Conservation (phyloP, 1,284 basidiomycete species). For the Rhodotorula sp. region DNA sequence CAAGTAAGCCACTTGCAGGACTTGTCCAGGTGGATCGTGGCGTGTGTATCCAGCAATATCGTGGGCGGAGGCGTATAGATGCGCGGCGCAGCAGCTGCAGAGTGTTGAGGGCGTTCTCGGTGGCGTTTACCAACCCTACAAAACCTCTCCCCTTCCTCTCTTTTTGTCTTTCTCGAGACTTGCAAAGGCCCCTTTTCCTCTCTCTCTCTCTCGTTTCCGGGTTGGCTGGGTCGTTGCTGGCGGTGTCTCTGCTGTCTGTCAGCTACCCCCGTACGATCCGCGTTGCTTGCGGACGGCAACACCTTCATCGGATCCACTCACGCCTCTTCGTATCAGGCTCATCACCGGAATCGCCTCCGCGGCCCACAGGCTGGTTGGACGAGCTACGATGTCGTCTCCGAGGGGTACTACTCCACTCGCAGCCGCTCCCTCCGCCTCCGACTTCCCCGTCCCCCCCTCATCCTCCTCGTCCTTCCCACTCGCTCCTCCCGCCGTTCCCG, state of each 20-base stretch:
- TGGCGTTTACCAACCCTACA: too few relatives aligned
- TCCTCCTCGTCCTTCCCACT: not conserved
- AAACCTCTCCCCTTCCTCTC: not conserved
- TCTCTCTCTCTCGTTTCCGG: not conserved
- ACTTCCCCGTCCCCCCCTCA: not conserved
- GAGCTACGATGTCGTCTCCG: too few relatives aligned
- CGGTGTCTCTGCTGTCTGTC: not conserved
- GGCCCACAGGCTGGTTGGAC: too few relatives aligned
- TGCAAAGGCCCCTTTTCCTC: not conserved
- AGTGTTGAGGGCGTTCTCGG: not conserved
- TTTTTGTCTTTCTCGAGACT: not conserved
- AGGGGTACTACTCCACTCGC: not conserved
- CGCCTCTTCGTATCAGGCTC: not conserved
- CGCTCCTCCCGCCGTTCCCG: not conserved
- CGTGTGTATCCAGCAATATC: too few relatives aligned
- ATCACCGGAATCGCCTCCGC: not conserved
- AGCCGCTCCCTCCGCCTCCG: not conserved
- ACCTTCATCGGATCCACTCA: not conserved
- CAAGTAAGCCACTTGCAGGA: conserved; percentile 28
- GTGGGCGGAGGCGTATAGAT: not conserved
- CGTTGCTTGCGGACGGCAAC: not conserved
- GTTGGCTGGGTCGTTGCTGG: too few relatives aligned
- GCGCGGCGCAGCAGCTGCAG: not conserved
- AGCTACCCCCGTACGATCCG: not conserved
- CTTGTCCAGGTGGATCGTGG: too few relatives aligned